These are phyloP conservation scores for Fraxinus angustifolia DNA, from an alignment of 305 asterid genomes.

Conservation along the genomic window DNA sequence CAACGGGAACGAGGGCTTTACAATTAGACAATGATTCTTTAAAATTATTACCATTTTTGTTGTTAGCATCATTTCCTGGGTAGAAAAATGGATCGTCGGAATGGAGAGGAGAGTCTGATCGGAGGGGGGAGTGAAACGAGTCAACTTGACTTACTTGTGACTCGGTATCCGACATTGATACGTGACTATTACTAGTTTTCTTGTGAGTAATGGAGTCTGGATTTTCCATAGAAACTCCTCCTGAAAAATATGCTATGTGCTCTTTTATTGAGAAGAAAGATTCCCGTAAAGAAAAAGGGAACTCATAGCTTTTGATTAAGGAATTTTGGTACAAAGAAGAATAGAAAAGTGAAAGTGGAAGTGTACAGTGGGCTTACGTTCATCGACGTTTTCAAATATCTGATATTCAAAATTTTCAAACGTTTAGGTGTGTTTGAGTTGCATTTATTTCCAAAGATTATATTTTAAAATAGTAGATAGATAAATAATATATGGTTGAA, in stretches of 20 bases:
- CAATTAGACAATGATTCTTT: neutral
- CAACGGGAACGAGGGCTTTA: constrained; percentile 2
- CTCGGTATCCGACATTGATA: constrained; percentile 76
- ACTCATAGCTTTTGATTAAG: neutral
- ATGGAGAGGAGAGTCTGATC: constrained; percentile 55
- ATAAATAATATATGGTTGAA: too few relatives aligned
- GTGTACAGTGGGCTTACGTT: neutral
- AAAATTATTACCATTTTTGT: neutral
- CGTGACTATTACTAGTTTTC: constrained; percentile 46
- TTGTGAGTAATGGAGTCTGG: constrained; percentile 30
- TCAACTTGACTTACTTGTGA: constrained; percentile 62
- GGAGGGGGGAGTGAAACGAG: constrained; percentile 70
- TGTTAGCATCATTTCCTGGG: constrained; percentile 18
- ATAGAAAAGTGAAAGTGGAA: neutral
- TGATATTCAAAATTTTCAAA: neutral
- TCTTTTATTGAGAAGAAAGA: neutral
- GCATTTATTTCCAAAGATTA: too few relatives aligned
- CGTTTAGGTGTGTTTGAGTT: neutral
- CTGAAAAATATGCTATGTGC: neutral
- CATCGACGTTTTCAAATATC: neutral
- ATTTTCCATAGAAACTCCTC: constrained; percentile 35
- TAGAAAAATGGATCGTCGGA: constrained; percentile 54
- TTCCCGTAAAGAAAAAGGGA: neutral
- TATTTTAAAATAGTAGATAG: too few relatives aligned
- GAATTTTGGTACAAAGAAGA: neutral